Conservation (phyloP, 1,139 yeast genomes). For the Pichia sp. region DNA sequence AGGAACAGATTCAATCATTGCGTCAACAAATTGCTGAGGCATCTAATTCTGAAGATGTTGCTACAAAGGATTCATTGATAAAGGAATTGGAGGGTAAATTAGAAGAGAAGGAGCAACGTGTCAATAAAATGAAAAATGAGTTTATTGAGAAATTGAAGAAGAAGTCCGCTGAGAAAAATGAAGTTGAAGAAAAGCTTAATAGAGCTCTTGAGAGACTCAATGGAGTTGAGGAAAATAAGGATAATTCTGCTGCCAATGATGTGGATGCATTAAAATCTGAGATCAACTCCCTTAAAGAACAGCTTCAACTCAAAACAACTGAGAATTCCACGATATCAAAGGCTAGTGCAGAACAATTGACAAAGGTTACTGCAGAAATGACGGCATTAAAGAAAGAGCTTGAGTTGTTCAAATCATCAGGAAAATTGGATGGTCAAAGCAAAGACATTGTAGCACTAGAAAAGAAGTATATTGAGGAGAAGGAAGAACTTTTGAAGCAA, state of each 20-base stretch:
- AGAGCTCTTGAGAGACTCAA: slow-evolving; percentile 6
- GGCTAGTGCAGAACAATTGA: slow-evolving; percentile 10
- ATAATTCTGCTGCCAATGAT: neutral
- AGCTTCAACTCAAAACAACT: slow-evolving; percentile 12
- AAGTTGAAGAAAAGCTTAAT: slow-evolving; percentile 18
- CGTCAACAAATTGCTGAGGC: slow-evolving; percentile 22
- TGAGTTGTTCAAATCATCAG: slow-evolving; percentile 8
- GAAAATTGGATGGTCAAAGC: slow-evolving; percentile 1
- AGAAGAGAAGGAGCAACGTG: slow-evolving; percentile 13
- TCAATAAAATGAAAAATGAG: slow-evolving; percentile 24
- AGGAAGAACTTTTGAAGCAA: slow-evolving; percentile 18
- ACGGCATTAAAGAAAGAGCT: slow-evolving; percentile 17
- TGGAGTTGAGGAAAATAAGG: slow-evolving; percentile 8
- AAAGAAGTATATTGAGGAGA: slow-evolving; percentile 18
- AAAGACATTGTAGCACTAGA: slow-evolving; percentile 13
- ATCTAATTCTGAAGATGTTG: neutral
- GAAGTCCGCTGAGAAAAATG: slow-evolving; percentile 19
- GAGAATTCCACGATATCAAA: slow-evolving; percentile 6
- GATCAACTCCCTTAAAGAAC: slow-evolving; percentile 12
- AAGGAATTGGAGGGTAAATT: slow-evolving; percentile 9
- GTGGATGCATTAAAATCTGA: slow-evolving; percentile 15
- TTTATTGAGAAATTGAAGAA: slow-evolving; percentile 25
- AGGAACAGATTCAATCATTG: slow-evolving; percentile 24
- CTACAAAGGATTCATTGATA: slow-evolving; percentile 3
- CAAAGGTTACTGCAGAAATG: slow-evolving; percentile 15